These are phyloP conservation scores for Ambrosia hybrid DNA, from an alignment of 140 eudicot genomes.

Conservation along the genomic window DNA sequence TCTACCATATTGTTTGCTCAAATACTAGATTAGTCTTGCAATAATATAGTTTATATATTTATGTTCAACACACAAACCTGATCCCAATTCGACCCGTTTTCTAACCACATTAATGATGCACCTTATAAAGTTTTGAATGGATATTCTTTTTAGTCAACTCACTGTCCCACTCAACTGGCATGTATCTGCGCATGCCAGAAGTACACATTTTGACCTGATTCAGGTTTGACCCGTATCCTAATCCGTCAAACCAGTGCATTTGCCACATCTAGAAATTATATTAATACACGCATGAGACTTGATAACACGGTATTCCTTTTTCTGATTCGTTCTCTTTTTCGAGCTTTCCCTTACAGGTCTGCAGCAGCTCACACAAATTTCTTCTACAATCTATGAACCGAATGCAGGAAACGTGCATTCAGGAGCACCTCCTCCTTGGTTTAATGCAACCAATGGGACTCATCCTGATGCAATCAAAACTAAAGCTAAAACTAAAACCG, in stretches of 20 bases:
- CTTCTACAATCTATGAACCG: conserved; percentile 30
- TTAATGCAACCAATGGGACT: conserved; percentile 36
- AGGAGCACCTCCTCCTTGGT: conserved; percentile 98
- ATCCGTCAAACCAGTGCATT: background rate
- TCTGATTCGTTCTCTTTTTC: too few relatives aligned
- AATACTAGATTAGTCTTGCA: background rate
- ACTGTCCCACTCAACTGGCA: background rate
- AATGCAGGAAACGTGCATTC: conserved; percentile 76
- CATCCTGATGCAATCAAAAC: conserved; percentile 20
- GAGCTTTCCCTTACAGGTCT: conserved; percentile 37
- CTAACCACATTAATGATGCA: background rate
- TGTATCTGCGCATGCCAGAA: background rate
- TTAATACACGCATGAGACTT: background rate
- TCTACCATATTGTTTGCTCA: background rate
- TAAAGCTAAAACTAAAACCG: conserved; percentile 16
- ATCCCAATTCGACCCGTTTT: too few relatives aligned
- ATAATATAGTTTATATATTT: background rate
- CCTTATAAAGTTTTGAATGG: background rate
- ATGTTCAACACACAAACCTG: background rate
- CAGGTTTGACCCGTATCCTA: background rate
- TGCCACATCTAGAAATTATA: background rate
- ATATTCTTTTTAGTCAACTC: background rate
- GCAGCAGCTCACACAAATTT: conserved; percentile 51
- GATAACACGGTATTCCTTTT: background rate
- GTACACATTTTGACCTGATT: background rate